Evolutionary conservation across 352 stramenopile species (phyloP).

Genomic region (Phytophthora ramorum): DNA sequence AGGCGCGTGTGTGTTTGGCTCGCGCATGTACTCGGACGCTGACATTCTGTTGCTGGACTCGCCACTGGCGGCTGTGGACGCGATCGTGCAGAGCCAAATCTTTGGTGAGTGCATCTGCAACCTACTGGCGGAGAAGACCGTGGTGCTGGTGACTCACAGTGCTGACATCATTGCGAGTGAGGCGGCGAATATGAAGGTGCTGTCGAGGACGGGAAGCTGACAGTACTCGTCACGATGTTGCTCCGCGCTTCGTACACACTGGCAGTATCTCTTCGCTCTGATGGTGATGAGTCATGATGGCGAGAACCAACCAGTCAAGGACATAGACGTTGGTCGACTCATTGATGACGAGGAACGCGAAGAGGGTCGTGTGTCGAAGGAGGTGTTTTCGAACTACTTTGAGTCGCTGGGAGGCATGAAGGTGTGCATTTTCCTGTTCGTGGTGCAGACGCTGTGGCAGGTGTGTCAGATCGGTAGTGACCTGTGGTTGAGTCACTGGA

Average conservation of each 20-base stretch:
- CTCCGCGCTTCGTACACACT: conserved; percentile 16
- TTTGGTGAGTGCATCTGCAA: conserved; percentile 65
- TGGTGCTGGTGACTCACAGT: conserved; percentile 92
- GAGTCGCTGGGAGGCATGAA: conserved; percentile 40
- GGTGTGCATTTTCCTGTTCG: conserved; percentile 27
- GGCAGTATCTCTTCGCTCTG: no score
- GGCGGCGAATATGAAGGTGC: conserved; percentile 37
- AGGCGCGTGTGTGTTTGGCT: conserved; percentile 76
- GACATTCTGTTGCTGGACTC: conserved; percentile 92
- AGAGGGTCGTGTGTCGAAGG: conserved; percentile 49
- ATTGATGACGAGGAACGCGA: conserved; percentile 54
- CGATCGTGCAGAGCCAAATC: conserved; percentile 92
- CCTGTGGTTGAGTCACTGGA: conserved; percentile 53
- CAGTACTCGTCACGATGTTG: conserved; percentile 19
- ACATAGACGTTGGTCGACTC: conserved; percentile 24
- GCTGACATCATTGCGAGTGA: conserved; percentile 51
- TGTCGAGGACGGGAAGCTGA: conserved; percentile 36
- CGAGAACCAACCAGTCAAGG: neutral
- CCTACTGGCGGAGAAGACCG: conserved; percentile 57
- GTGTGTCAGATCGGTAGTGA: conserved; percentile 43
- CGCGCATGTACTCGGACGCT: conserved; percentile 67
- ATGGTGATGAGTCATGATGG: conserved; percentile 14
- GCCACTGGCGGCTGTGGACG: conserved; percentile 92
- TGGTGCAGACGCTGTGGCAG: conserved; percentile 42
- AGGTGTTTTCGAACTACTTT: conserved; percentile 54